Evolutionary conservation across 2,329 filamentous ascomycete genomes (phyloP).

Genomic region (Cercospora brassicicola): DNA sequence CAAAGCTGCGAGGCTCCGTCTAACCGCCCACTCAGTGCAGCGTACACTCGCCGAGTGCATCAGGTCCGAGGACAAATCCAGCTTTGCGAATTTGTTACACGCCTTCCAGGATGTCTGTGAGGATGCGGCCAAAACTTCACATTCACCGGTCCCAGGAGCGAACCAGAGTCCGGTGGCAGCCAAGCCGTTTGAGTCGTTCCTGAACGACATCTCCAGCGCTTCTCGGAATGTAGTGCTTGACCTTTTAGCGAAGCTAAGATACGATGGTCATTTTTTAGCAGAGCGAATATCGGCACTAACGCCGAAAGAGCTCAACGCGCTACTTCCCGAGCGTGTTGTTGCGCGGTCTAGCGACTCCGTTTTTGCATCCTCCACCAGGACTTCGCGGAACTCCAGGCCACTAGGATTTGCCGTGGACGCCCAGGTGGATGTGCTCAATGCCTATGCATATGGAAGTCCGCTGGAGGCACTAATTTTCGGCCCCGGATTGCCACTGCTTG

Average conservation of each 20-base stretch:
- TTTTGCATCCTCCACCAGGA: constrained; percentile 60
- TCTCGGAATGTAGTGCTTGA: constrained; percentile 73
- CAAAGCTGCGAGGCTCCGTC: constrained; percentile 70
- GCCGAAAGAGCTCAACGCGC: constrained; percentile 70
- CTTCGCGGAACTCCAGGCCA: constrained; percentile 44
- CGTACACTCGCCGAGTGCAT: constrained; percentile 76
- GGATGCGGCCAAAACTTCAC: constrained; percentile 68
- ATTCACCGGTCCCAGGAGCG: constrained; percentile 6
- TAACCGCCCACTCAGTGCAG: constrained; percentile 72
- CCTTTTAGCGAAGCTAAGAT: constrained; percentile 79
- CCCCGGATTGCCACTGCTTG: constrained; percentile 44
- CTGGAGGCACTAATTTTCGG: constrained; percentile 37
- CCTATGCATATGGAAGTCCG: constrained; percentile 29
- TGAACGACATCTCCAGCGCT: constrained; percentile 71
- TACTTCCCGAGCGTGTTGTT: constrained; percentile 76
- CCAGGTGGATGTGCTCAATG: constrained; percentile 32
- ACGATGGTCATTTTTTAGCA: constrained; percentile 84
- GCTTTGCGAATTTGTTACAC: constrained; percentile 72
- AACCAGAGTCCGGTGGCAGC: constrained; percentile 66
- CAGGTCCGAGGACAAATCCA: constrained; percentile 74
- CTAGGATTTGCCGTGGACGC: constrained; percentile 33
- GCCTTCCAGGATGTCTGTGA: constrained; percentile 73
- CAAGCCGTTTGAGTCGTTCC: constrained; percentile 44
- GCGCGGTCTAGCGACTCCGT: constrained; percentile 82
- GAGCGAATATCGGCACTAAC: constrained; percentile 75